Conservation (phyloP, 2,329 filamentous ascomycete species). For the Monilinia aucupariae region DNA sequence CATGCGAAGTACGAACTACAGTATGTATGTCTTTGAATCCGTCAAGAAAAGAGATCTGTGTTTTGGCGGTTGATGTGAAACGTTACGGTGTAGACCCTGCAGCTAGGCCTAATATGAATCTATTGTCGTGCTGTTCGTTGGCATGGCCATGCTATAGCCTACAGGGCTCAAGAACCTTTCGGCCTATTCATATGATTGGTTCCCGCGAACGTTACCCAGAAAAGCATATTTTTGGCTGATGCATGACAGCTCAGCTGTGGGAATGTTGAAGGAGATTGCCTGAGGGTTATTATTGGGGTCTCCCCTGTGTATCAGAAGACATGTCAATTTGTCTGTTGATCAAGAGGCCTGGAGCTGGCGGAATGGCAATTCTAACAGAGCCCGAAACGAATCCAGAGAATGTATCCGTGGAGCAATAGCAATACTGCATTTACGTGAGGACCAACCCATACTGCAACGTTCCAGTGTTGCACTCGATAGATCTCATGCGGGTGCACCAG, state of each 20-base stretch:
- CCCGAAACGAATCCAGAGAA: not conserved
- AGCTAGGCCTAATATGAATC: not conserved
- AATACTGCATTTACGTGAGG: not conserved
- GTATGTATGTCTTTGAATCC: not conserved
- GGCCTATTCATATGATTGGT: not conserved
- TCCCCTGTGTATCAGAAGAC: too few species aligned
- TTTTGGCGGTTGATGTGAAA: conserved; percentile 4
- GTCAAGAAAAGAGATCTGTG: not conserved
- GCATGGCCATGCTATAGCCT: not conserved
- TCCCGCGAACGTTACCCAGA: not conserved
- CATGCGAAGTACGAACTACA: too few species aligned
- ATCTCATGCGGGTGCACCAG: not conserved
- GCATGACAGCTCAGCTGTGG: conserved; percentile 9
- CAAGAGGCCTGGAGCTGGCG: not conserved
- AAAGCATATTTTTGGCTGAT: not conserved
- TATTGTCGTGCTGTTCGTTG: not conserved
- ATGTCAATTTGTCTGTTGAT: not conserved
- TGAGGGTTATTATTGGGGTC: not conserved
- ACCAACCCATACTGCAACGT: not conserved
- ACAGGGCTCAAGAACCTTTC: conserved; percentile 1
- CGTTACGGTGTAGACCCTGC: conserved; percentile 10
- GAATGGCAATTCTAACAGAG: not conserved
- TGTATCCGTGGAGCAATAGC: not conserved
- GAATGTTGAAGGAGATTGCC: not conserved
- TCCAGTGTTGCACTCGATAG: not conserved